Percentiles rank a stretch among this genome's conserved stretches.
phyloP scores from a whole-genome alignment of 371 early-diverging fungal species.

The Circinella minor region DNA sequence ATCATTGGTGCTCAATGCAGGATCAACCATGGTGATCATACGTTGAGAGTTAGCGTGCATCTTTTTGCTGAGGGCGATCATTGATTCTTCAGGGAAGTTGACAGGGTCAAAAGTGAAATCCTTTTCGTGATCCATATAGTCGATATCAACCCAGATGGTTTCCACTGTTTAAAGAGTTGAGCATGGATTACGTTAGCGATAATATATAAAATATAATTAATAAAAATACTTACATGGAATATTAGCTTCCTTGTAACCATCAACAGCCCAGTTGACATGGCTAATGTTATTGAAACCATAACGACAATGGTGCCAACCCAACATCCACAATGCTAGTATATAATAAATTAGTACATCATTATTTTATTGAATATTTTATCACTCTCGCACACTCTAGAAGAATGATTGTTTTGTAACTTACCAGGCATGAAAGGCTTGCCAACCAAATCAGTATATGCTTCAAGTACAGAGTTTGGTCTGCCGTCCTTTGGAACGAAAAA shows the following conservation, averaged over 20 bases:
- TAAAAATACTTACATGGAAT: slow-evolving; percentile 61
- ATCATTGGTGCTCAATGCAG: slow-evolving; percentile 43
- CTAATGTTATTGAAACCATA: slow-evolving; percentile 69
- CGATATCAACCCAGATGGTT: slow-evolving; percentile 80
- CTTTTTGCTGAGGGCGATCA: slow-evolving; percentile 30
- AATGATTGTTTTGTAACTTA: slow-evolving; percentile 1
- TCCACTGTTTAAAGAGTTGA: slow-evolving; percentile 14
- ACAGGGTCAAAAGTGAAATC: slow-evolving; percentile 54
- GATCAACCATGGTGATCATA: slow-evolving; percentile 57
- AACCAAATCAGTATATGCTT: slow-evolving; percentile 71
- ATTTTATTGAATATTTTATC: background rate
- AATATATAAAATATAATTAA: background rate
- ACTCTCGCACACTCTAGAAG: background rate
- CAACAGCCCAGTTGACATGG: slow-evolving; percentile 57
- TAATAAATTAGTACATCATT: background rate
- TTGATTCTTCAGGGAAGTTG: slow-evolving; percentile 43
- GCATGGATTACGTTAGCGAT: background rate
- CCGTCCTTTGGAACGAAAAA: slow-evolving; percentile 60
- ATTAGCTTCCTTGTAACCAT: slow-evolving; percentile 47
- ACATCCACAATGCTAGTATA: slow-evolving; percentile 32
- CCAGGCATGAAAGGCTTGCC: slow-evolving; percentile 68
- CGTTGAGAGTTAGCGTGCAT: slow-evolving; percentile 44
- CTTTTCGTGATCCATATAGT: slow-evolving; percentile 62
- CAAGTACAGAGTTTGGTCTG: slow-evolving; percentile 58
- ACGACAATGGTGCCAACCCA: slow-evolving; percentile 77